Evolutionary conservation across 768 basidiomycete genomes (phyloP).

Genomic region (Amanita muscaria): DNA sequence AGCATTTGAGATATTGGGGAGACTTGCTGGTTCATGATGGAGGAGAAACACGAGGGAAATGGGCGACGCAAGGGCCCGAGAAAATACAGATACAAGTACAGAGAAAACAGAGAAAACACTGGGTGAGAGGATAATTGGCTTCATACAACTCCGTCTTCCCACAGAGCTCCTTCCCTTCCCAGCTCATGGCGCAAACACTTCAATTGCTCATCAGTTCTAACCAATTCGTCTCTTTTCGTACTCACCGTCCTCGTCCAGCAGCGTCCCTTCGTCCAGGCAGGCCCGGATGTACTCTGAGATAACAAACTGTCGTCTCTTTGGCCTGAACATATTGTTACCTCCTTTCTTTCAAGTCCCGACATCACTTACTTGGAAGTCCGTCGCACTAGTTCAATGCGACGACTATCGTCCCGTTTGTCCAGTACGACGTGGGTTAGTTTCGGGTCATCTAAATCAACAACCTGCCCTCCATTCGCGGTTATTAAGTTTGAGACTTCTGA

Average conservation of each 20-base stretch:
- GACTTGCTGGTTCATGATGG: constrained; percentile 32
- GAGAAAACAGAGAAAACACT: constrained; percentile 10
- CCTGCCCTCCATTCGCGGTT: constrained; percentile 58
- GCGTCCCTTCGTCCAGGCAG: constrained; percentile 74
- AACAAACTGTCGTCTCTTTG: constrained; percentile 72
- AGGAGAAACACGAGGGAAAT: not conserved
- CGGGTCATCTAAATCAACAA: constrained; percentile 61
- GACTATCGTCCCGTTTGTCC: constrained; percentile 72
- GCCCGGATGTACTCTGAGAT: constrained; percentile 70
- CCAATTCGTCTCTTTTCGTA: constrained; percentile 7
- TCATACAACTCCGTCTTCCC: constrained; percentile 7
- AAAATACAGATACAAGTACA: constrained; percentile 2
- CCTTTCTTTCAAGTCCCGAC: not conserved
- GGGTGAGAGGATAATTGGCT: constrained; percentile 10
- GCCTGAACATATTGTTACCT: constrained; percentile 35
- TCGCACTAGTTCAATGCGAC: constrained; percentile 62
- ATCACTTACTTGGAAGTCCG: constrained; percentile 58
- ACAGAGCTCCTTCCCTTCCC: constrained; percentile 5
- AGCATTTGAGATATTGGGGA: constrained; percentile 73
- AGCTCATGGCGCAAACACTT: constrained; percentile 20
- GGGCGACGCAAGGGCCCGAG: not conserved
- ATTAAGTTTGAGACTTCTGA: constrained; percentile 42
- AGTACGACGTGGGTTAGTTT: constrained; percentile 83
- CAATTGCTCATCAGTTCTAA: not conserved
- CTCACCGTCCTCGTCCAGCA: constrained; percentile 81